These are phyloP conservation scores for Scenedesmus sp. DNA, from an alignment of 163 green algal genomes.

Conservation along the genomic window DNA sequence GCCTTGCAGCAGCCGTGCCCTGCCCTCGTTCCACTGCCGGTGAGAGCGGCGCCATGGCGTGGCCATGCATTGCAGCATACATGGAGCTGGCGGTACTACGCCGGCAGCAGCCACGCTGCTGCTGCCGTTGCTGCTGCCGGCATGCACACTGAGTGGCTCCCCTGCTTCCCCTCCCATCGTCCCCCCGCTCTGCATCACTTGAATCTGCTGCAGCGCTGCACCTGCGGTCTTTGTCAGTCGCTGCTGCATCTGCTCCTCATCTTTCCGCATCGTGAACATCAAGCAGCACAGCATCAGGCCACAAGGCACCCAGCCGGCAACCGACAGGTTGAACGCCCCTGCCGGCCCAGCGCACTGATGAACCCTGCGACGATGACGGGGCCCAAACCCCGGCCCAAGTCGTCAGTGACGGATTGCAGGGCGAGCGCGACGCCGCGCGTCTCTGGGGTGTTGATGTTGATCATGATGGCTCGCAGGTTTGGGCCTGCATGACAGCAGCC, in stretches of 20 bases:
- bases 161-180: not conserved
- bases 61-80: not conserved
- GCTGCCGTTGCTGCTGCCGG: slow-evolving; percentile 11
- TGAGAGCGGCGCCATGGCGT: not conserved
- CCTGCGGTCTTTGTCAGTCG: not conserved
- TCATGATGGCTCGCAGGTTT: slow-evolving; percentile 78
- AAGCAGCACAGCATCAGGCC: slow-evolving; percentile 71
- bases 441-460: slow-evolving; percentile 92
- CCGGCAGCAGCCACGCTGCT: not conserved
- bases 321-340: slow-evolving; percentile 82
- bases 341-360: slow-evolving; percentile 72
- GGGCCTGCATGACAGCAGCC: slow-evolving; percentile 37
- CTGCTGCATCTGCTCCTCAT: slow-evolving; percentile 82
- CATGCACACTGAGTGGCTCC: not conserved
- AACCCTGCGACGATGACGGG: slow-evolving; percentile 83
- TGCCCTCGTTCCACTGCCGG: not conserved
- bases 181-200: not conserved
- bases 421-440: slow-evolving; percentile 85
- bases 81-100: not conserved
- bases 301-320: slow-evolving; percentile 83
- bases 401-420: slow-evolving; percentile 86
- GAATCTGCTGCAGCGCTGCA: slow-evolving; percentile 3
- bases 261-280: slow-evolving; percentile 65
- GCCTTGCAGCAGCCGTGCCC: slow-evolving; percentile 13
- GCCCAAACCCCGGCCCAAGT: slow-evolving; percentile 88